Base-by-base conservation (phyloP, 805 yeast species). In the Candida chilensis region DNA sequence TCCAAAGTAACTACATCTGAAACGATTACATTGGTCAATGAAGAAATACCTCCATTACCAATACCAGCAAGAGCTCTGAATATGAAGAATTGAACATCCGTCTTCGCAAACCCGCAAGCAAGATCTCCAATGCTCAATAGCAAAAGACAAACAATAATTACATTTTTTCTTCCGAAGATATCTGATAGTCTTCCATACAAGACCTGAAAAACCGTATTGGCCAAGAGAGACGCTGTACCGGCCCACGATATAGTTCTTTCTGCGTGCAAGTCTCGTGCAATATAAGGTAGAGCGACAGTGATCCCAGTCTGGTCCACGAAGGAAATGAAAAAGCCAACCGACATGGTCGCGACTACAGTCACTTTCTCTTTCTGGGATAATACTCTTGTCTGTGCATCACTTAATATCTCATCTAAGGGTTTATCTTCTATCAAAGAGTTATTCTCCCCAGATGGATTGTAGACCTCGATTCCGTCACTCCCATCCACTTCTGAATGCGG, bases 61-160 rank as follows among this genome's bases (percentile, higher is more conserved):
- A 74, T 56, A 16, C 80, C 79, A 11, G 74, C 66, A 31, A 72
- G 49, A 0, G 74, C 75, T 31, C 79, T 51, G 38, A 68, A 71
- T 2, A 73, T 54, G 39, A 49, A 73, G 24, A 73, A 57, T 39
- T 70, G 70, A 1, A 63, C 49, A 3, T 69, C 63, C 2, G 65
- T 65, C 32, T 55, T 54, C n/a, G 69, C 67, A 38, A 71, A 61
- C 5, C 72, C 74, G 42, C 75, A 64, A 4, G 67, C 69, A 18
- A 73, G 41, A 37, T 71, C 74, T 14, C 66, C 59, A 6, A 64
- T 30, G 3, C 58, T 55, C 8, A 72, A 47, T 2, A 69, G 49
- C 1, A 43, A 36, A 20, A 71, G 42, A 19, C 67, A 56, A 3
- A 47, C 37, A 24, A 71, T 37, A 30, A 73, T 42, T 6, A 70